Evolutionary conservation across 2,329 filamentous ascomycete genomes (phyloP), one percentile per base, ranked within the genome.

Genomic region (Pseudofabraea citricarpa): DNA sequence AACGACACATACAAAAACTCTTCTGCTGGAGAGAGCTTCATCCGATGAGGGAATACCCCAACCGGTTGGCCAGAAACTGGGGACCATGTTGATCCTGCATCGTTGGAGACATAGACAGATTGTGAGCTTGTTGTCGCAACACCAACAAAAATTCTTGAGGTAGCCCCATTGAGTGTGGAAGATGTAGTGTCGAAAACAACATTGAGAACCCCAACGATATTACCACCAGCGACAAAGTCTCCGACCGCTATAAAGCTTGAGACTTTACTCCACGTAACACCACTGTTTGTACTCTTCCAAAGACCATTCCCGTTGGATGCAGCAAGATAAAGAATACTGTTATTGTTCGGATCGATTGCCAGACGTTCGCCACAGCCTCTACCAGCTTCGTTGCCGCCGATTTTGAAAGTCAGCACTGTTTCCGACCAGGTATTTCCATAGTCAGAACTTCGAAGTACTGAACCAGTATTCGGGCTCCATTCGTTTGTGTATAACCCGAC

Each of bases 311-410:
- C 75, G 43, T 72, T 77, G 21, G 75, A 68, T 2, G 75, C 74
- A 2, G 75, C 76, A 41, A 79, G 76, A 55, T 75, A 79, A 22
- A 79, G 53, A 43, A 78, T 72, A 18, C 73, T 65, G 24, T 72
- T 69, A 53, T 77, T 74, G 35, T 71, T 67, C 3, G 75, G 75
- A 51, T 79, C 75, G 12, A 79, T 71, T 2, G 74, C 74, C 4
- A 79, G 67, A 8, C 75, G 68, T 52, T 78, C 76, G 12, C 75
- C 76, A 58, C 70, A 73, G 7, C 76, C 76, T 20, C 75, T 69
- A 2, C 76, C 76, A 8, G 75, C 75, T 74, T 78, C 78, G 54
- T 79, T 79, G 1, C 75, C 75, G 4, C 75, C 75, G 32, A 77
- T 72, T 56, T 79, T 79, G 64, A 79, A 79, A 4, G 72, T 64